These are phyloP conservation scores for Isatis lusitanica DNA, from an alignment of 441 rosid genomes.

Conservation along the genomic window DNA sequence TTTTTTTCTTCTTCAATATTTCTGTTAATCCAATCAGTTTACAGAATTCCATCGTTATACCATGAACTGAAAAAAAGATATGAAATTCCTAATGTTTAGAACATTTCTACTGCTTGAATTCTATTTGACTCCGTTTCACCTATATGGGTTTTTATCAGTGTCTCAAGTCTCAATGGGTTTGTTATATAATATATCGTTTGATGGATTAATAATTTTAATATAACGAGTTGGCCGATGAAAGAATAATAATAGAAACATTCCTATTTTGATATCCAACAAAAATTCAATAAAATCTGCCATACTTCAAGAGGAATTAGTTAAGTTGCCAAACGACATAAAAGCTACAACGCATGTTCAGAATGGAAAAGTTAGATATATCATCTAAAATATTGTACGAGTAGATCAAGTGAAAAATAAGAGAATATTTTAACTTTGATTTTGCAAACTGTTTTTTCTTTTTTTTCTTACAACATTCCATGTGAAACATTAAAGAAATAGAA, in stretches of 20 bases:
- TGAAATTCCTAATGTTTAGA: neutral
- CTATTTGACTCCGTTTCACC: neutral
- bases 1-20: no score
- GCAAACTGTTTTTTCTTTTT: neutral
- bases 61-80: neutral
- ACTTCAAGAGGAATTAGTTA: neutral
- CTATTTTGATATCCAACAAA: neutral
- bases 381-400: no score
- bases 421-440: neutral
- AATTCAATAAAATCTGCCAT: neutral
- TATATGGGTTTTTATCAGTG: neutral
- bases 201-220: neutral
- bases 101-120: neutral
- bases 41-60: neutral
- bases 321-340: slow-evolving; percentile 20
- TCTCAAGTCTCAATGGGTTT: neutral
- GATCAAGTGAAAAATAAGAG: neutral
- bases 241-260: neutral
- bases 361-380: slow-evolving; percentile 5
- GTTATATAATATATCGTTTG: neutral
- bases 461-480: neutral
- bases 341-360: neutral
- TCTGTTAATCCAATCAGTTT: neutral
- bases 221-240: neutral
- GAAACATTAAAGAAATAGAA: neutral